Evolutionary conservation across 192 early-diverging fungal genomes (phyloP), one percentile per base, ranked within the genome.

Genomic region (Powellomyces hirtus): DNA sequence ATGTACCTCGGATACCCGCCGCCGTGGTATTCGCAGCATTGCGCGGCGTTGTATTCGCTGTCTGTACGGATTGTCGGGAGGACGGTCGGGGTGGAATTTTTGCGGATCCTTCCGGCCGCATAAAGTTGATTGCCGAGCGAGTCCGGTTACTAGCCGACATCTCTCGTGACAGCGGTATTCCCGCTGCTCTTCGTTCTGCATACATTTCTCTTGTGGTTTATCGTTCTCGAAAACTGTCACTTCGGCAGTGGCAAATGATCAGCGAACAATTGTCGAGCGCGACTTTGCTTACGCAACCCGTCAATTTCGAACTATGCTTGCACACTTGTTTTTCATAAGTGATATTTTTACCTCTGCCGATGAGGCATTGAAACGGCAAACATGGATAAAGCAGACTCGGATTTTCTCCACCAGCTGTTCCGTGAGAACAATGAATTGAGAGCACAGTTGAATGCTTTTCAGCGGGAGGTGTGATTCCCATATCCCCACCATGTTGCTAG

Each of bases 341-440:
- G 18, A 42, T 42, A 13, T 42, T 42, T 8, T 42, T 18, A 8
- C 46, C 46, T 14, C 46, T 49, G 46, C 16, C n/a, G 5, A 16
- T 14, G 14, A 3, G 14, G 14, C 5, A 2, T 24, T 49, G n/a
- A 24, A 16, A 24, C 14, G 5, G 26, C n/a, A 18, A 14, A 6
- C 14, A 84, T 84, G 83, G 79, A 84, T 44, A 77, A 86, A 59
- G 81, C 75, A 27, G 85, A 86, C 45, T 38, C 79, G 2, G 83
- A 86, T 42, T 78, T 87, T 24, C 60, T 87, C 5, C 79, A 76
- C 22, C 77, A 79, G 34, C 63, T 87, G 16, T 87, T 87, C 64
- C 64, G 70, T 38, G 83, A 85, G 57, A 86, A 86, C 66, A 86
- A 81, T 68, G 79, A 85, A 59, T 69, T 87, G 13, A 37, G 85